Percentiles rank a stretch among this genome's conserved stretches.
These are phyloP conservation scores for Termitomyces sp. DNA, from an alignment of 768 basidiomycete genomes.

Conservation along the genomic window DNA sequence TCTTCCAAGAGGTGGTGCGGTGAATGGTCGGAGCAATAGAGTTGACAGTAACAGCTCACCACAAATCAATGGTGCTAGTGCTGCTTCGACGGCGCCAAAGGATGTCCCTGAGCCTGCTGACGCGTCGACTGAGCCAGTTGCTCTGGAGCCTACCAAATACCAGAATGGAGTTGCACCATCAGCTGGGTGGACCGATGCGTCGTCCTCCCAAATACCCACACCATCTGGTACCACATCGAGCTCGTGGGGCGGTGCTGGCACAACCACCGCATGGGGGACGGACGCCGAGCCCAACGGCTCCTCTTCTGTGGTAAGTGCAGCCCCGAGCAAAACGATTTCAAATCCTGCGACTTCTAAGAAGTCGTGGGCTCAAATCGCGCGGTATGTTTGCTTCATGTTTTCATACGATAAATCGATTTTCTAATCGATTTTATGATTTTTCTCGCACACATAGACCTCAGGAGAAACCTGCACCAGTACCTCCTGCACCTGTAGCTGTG, in stretches of 20 bases:
- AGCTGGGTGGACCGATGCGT: constrained; percentile 25
- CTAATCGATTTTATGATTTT: not conserved
- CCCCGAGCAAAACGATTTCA: constrained; percentile 27
- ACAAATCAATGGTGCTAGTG: constrained; percentile 18
- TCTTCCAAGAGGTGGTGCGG: constrained; percentile 33
- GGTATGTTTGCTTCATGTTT: constrained; percentile 34
- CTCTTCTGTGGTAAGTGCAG: constrained; percentile 18
- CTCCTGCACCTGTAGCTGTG: constrained; percentile 25
- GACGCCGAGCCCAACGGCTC: constrained; percentile 34
- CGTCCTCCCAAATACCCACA: constrained; percentile 24
- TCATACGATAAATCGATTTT: not conserved
- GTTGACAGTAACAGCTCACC: constrained; percentile 27
- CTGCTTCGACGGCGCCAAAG: constrained; percentile 16
- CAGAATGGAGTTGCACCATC: constrained; percentile 23
- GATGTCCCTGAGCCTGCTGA: constrained; percentile 16
- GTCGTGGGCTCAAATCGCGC: constrained; percentile 84
- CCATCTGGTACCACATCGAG: constrained; percentile 24
- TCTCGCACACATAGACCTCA: constrained; percentile 38
- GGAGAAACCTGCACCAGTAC: constrained; percentile 50
- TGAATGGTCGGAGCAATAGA: constrained; percentile 34
- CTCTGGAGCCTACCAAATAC: constrained; percentile 16
- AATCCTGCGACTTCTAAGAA: constrained; percentile 73
- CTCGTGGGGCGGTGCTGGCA: constrained; percentile 24
- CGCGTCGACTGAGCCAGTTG: constrained; percentile 18
- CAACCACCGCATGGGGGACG: constrained; percentile 26